Conservation (phyloP, 257 asterid species). For the Dorcoceras hygrometricum region DNA sequence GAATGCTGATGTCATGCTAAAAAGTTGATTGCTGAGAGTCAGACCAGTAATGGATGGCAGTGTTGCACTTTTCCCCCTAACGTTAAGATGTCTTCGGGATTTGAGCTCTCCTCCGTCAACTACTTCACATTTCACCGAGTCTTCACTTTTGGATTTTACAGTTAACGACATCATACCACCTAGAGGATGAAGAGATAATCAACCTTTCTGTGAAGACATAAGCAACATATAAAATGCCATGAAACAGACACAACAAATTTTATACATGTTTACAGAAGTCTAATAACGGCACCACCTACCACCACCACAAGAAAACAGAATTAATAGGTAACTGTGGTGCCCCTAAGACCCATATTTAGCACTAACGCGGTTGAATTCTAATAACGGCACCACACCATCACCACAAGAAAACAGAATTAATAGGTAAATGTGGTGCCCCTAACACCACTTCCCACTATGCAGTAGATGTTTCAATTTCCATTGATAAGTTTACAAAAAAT, state of each 20-base stretch:
- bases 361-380: too few species aligned
- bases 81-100: conserved; percentile 94
- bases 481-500: too few species aligned
- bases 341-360: not conserved
- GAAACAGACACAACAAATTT: not conserved
- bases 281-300: not conserved
- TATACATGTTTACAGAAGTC: not conserved
- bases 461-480: not conserved
- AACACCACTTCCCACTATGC: not conserved
- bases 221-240: not conserved
- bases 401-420: not conserved
- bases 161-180: conserved; percentile 96
- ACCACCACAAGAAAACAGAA: not conserved
- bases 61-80: conserved; percentile 95
- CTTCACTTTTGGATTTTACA: conserved; percentile 76
- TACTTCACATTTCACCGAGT: conserved; percentile 88
- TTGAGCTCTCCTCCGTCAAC: conserved; percentile 96
- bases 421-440: not conserved
- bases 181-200: conserved; percentile 33
- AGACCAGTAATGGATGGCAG: conserved; percentile 94
- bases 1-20: not conserved
- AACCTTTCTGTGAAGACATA: conserved; percentile 7
- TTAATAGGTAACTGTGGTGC: not conserved
- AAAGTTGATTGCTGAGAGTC: conserved; percentile 23
- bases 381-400: too few species aligned